Base-by-base conservation (phyloP, 495 filamentous ascomycete species). In the Lepidopterella palustris region DNA sequence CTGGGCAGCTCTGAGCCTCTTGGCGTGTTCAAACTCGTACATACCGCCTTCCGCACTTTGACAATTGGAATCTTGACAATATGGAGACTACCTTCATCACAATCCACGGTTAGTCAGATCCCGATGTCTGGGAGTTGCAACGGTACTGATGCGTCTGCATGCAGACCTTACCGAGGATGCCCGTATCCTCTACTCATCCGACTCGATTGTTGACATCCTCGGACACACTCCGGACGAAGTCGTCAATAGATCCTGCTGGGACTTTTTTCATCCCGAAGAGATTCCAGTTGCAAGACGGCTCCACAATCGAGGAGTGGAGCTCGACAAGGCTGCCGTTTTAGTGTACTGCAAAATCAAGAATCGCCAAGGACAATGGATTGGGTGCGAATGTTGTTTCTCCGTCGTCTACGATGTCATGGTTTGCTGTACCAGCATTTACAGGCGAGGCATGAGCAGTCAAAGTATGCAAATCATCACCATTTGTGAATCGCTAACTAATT, bases 31-130 rank as follows among this genome's bases (percentile, higher is more conserved):
- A 10, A 42, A 42, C 3, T 42, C 35, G 18, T 42, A 15, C 10
- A 10, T 42, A 11, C 35, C 35, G 35, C 18, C 2, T 18, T 3
- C 35, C 35, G 18, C 35, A 42, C 35, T 18, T 35, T 13, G 31
- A 35, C 31, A 13, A 13, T 5, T 35, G 13, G 6, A 35, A 5
- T 35, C 13, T 51, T 3, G 47, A 51, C 13, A 51, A 4, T 18
- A 93, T 93, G 89, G 90, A 93, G 74, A 88, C 87, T 63, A 95
- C 90, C 45, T 95, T 95, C 76, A 95, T 95, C 76, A 90, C 90
- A 61, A 95, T 95, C 64, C 90, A 95, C 73, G 89, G 90, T 84
- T 73, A 76, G 86, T 55, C 49, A 31, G 29, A 45, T 39, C 29
- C 47, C n/a, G 24, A 56, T 24, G 45, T 40, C 24, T 57, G 35